Evolutionary conservation across 2,329 filamentous ascomycete genomes (phyloP), one percentile per base, ranked within the genome.

Genomic region (Microcyclospora tardicrescens): DNA sequence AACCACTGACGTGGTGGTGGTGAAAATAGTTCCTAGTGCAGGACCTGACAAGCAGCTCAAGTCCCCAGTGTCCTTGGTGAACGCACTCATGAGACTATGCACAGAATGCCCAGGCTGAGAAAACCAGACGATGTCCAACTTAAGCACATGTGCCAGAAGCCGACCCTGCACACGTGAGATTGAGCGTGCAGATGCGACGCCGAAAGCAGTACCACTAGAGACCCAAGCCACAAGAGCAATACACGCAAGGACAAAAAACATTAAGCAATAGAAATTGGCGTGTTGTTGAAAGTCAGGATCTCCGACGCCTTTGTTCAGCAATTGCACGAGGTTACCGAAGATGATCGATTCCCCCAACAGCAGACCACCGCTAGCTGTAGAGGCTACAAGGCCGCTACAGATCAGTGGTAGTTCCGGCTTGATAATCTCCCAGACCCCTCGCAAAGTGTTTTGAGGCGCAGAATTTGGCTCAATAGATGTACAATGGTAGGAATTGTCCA

Each of bases 301-400:
- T 4, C 41, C 28, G 9, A 44, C 32, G 14, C 45, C 73, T 15
- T 66, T 64, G 50, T 70, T 78, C 16, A 74, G 53, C 2, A 65
- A 59, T 24, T 64, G 54, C 33, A 74, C 64, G 2, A 71, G 64
- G 43, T 70, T 62, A 13, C 70, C 71, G 43, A 73, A 74, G 24
- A 72, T 69, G 16, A 77, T 60, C 16, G 73, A 73, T 44, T 77
- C 69, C 12, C 76, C 77, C 16, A 81, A 69, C 30, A 79, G 64
- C 28, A 71, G 59, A 3, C 58, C 62, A 10, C 58, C 69, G 13
- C 65, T 68, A 28, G 66, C 44, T 11, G 67, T 56, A 1, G 67
- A 69, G 6, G 63, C 61, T 31, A 60, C 32, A 3, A 70, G 50
- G 5, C 66, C 67, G 5, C 67, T 33, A 3, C 48, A 38, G 15